These are phyloP conservation scores for Kurtzmaniella cleridarum DNA, from an alignment of 805 yeast genomes.

Conservation along the genomic window DNA sequence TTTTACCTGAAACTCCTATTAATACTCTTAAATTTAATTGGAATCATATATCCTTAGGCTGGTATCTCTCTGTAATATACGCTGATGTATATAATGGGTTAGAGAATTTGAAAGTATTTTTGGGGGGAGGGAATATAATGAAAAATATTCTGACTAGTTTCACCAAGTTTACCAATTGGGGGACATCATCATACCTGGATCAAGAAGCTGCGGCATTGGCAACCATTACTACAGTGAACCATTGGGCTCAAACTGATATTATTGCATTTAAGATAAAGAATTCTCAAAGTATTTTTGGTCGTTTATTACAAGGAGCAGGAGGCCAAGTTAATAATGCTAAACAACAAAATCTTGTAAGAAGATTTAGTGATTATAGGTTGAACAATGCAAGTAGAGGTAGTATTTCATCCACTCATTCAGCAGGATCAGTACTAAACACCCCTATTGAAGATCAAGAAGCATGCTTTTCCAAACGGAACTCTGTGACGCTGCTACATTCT, in stretches of 20 bases:
- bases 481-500: constrained; percentile 35
- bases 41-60: constrained; percentile 61
- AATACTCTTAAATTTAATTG: constrained; percentile 51
- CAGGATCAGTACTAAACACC: constrained; percentile 12
- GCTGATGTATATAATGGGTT: constrained; percentile 41
- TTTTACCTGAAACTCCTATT: constrained; percentile 37
- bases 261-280: constrained; percentile 43
- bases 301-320: constrained; percentile 7
- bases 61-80: constrained; percentile 71
- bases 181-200: constrained; percentile 20
- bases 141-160: constrained; percentile 33
- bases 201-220: constrained; percentile 7
- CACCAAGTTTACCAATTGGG: constrained; percentile 34
- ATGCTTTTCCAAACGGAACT: constrained; percentile 17
- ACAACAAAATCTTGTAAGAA: constrained; percentile 38
- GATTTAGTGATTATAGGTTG: constrained; percentile 41
- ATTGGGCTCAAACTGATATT: constrained; percentile 49
- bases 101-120: constrained; percentile 14
- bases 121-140: constrained; percentile 28
- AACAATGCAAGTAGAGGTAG: constrained; percentile 21
- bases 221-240: constrained; percentile 33
- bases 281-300: constrained; percentile 2
- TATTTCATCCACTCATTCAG: constrained; percentile 15
- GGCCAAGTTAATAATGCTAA: constrained; percentile 5
- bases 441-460: constrained; percentile 29